These are phyloP conservation scores for Penicillium rolfsii DNA, from an alignment of 2,329 filamentous ascomycete species.

Conservation along the genomic window DNA sequence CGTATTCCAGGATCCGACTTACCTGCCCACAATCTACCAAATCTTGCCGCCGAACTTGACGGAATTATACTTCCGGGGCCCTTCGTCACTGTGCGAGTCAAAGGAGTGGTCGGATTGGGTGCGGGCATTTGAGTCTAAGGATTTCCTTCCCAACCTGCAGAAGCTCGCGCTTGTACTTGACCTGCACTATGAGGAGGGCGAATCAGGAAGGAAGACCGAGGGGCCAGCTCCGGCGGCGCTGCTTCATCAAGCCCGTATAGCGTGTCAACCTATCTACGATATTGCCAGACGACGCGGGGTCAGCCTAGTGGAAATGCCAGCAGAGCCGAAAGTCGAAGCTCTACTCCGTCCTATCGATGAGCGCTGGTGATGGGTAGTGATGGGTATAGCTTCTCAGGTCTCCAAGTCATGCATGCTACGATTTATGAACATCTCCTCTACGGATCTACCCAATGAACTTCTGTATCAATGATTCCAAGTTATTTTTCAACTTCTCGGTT, in stretches of 20 bases:
- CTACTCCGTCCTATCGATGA: neutral
- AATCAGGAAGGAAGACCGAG: neutral
- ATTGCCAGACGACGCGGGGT: constrained; percentile 25
- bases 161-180: constrained; percentile 31
- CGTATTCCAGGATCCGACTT: constrained; percentile 21
- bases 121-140: constrained; percentile 23
- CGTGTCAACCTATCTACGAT: constrained; percentile 26
- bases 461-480: too few relatives aligned
- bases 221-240: constrained; percentile 7
- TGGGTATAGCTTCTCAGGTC: too few relatives aligned
- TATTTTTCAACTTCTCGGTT: too few relatives aligned
- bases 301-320: constrained; percentile 21
- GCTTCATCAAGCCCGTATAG: constrained; percentile 20
- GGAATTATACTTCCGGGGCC: constrained; percentile 32
- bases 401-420: neutral
- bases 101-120: constrained; percentile 30
- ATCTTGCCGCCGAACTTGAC: constrained; percentile 28
- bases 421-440: neutral
- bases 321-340: constrained; percentile 4
- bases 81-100: constrained; percentile 24
- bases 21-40: constrained; percentile 25
- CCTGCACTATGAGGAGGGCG: constrained; percentile 17
- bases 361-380: neutral
- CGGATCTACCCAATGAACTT: too few relatives aligned
- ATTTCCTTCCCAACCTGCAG: constrained; percentile 28